These are phyloP conservation scores for Calocybe indica DNA, from an alignment of 768 basidiomycete species.

Conservation along the genomic window DNA sequence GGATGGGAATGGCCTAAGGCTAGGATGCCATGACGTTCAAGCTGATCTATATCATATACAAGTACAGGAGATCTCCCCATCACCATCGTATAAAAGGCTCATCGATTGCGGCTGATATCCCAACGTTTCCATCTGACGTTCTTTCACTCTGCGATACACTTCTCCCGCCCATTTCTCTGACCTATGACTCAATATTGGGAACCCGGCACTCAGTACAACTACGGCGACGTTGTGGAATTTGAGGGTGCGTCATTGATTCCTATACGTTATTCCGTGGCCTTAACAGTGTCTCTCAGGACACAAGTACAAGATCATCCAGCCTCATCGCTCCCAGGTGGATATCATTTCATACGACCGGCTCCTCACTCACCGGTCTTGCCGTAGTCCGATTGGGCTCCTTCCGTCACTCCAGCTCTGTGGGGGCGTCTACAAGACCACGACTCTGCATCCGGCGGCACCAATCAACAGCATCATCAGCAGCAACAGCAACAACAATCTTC, in stretches of 20 bases:
- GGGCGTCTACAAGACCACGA: slow-evolving; percentile 38
- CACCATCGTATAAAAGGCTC: not conserved
- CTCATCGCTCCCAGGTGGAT: slow-evolving; percentile 61
- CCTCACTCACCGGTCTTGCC: not conserved
- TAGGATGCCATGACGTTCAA: not conserved
- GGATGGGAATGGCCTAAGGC: not conserved
- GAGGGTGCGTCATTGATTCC: slow-evolving; percentile 31
- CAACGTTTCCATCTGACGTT: not conserved
- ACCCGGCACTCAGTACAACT: slow-evolving; percentile 56
- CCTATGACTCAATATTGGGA: slow-evolving; percentile 48
- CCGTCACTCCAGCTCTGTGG: slow-evolving; percentile 61
- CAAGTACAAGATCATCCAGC: slow-evolving; percentile 65
- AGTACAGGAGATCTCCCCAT: not conserved
- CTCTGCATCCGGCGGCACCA: slow-evolving; percentile 16
- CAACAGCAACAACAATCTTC: slow-evolving; percentile 20
- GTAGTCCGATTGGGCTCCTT: slow-evolving; percentile 66
- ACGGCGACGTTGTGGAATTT: slow-evolving; percentile 48
- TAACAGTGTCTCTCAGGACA: slow-evolving; percentile 27
- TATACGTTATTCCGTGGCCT: not conserved
- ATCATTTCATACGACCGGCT: not conserved
- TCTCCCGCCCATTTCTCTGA: not conserved
- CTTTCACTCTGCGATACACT: not conserved
- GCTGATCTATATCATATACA: not conserved
- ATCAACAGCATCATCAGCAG: slow-evolving; percentile 19
- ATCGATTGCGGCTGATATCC: not conserved